These are phyloP conservation scores for Gnaphalium uliginosum DNA, from an alignment of 129 eudicot species.

Conservation along the genomic window DNA sequence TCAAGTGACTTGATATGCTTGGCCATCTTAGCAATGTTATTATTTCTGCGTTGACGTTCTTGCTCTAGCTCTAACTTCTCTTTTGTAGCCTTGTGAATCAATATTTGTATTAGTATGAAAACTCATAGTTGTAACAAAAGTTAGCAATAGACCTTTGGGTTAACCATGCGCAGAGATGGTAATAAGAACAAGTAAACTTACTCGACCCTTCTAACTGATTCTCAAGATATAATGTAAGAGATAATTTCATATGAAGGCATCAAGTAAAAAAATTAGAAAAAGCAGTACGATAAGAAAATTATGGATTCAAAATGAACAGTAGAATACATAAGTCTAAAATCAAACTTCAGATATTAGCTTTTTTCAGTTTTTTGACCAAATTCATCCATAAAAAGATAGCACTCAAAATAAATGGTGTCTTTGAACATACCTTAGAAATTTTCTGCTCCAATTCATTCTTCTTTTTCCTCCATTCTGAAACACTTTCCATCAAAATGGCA, in stretches of 20 bases:
- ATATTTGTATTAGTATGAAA: slow-evolving; percentile 16
- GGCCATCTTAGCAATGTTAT: slow-evolving; percentile 41
- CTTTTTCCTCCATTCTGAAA: slow-evolving; percentile 59
- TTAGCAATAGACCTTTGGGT: slow-evolving; percentile 8
- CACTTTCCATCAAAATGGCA: slow-evolving; percentile 57
- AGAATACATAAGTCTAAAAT: slow-evolving; percentile 10
- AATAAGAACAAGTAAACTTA: neutral
- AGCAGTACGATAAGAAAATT: neutral
- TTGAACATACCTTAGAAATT: slow-evolving; percentile 58
- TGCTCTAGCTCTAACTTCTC: slow-evolving; percentile 65
- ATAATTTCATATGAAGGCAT: neutral
- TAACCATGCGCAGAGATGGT: neutral
- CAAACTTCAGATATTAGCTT: slow-evolving; percentile 2
- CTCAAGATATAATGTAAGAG: neutral
- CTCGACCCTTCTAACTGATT: neutral
- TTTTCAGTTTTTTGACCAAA: slow-evolving; percentile 4
- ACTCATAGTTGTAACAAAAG: slow-evolving; percentile 2
- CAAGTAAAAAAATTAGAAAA: neutral
- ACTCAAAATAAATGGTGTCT: neutral
- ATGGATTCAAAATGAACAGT: slow-evolving; percentile 3
- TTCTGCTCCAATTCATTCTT: slow-evolving; percentile 65
- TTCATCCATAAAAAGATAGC: neutral
- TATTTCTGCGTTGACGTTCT: slow-evolving; percentile 49
- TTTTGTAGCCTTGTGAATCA: slow-evolving; percentile 60
- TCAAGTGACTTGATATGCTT: slow-evolving; percentile 53